Conservation (phyloP, 768 basidiomycete species). For the Phlebiopsis flavidoalba region DNA sequence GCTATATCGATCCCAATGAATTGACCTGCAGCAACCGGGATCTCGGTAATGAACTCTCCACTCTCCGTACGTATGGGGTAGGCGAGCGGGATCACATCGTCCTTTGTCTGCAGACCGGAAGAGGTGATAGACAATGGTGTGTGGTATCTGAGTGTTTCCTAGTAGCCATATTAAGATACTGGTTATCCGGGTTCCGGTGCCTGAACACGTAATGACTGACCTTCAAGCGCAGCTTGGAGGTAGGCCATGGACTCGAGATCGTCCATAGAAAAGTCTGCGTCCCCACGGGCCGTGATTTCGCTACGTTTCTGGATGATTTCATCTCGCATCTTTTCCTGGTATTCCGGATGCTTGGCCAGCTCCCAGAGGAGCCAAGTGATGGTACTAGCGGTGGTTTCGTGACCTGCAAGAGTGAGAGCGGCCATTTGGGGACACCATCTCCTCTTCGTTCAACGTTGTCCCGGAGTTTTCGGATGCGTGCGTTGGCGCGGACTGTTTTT, state of each 20-base stretch:
- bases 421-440: conserved; percentile 25
- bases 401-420: conserved; percentile 14
- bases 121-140: conserved; percentile 26
- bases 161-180: too few species aligned
- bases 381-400: conserved; percentile 28
- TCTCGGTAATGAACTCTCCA: conserved; percentile 20
- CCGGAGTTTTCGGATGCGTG: conserved; percentile 39
- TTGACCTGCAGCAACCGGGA: conserved; percentile 25
- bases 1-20: conserved; percentile 21
- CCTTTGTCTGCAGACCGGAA: conserved; percentile 21
- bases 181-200: too few species aligned
- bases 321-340: conserved; percentile 20
- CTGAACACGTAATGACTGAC: too few species aligned
- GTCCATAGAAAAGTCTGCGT: conserved; percentile 21
- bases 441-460: conserved; percentile 30
- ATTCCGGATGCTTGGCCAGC: conserved; percentile 21
- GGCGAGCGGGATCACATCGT: conserved; percentile 32
- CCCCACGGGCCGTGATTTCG: conserved; percentile 18
- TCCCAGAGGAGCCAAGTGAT: conserved; percentile 28
- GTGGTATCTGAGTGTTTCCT: conserved; percentile 28
- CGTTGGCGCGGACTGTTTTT: conserved; percentile 47
- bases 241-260: conserved; percentile 31
- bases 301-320: conserved; percentile 23
- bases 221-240: conserved; percentile 28
- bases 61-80: conserved; percentile 23